phyloP scores from a whole-genome alignment of 2,329 filamentous ascomycete genomes.

The Diplodia corticola region DNA sequence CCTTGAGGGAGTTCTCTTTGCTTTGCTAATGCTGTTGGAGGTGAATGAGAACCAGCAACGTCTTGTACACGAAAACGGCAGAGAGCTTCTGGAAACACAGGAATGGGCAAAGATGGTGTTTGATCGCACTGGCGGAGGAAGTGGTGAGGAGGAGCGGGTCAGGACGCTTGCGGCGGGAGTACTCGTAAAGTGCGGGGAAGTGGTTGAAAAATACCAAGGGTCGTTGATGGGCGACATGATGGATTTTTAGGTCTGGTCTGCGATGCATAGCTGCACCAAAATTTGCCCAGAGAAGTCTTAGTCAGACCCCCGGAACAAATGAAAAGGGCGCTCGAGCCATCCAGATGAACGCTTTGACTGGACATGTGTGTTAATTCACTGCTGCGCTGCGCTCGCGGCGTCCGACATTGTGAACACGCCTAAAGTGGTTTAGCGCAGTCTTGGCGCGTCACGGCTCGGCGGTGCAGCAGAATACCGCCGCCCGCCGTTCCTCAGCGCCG shows the following conservation, averaged over 20 bases:
- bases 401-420: neutral
- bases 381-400: no score
- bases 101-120: constrained; percentile 84
- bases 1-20: constrained; percentile 73
- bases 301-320: no score
- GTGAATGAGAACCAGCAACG: constrained; percentile 73
- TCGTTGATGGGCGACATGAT: constrained; percentile 70
- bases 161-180: constrained; percentile 77
- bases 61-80: constrained; percentile 72
- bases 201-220: constrained; percentile 78
- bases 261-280: neutral
- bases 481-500: constrained; percentile 3
- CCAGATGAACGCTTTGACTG: neutral
- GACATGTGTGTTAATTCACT: neutral
- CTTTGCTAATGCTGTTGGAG: constrained; percentile 77
- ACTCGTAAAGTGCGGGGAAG: constrained; percentile 74
- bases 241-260: constrained; percentile 27
- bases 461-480: constrained; percentile 17
- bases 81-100: constrained; percentile 79
- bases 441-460: constrained; percentile 17
- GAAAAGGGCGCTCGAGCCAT: neutral
- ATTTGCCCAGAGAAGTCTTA: neutral
- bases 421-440: constrained; percentile 15
- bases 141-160: constrained; percentile 68
- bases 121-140: constrained; percentile 49